Conservation (phyloP, 495 filamentous ascomycete species). For the Aspergillus haitiensis region DNA sequence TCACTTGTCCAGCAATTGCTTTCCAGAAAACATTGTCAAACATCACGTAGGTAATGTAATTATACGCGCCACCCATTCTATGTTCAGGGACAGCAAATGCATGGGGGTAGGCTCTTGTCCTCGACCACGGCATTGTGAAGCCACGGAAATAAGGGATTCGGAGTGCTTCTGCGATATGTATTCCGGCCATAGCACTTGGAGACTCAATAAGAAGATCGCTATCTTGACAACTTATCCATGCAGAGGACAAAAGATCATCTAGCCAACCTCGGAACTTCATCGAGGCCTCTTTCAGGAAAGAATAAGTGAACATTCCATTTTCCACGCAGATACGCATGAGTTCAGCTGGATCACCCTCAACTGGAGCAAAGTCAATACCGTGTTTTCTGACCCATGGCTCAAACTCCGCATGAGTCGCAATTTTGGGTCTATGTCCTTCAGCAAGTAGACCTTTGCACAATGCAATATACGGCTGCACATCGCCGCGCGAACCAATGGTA, state of each 20-base stretch:
- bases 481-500: slow-evolving; percentile 92
- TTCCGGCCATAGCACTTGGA: slow-evolving; percentile 96
- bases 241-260: slow-evolving; percentile 80
- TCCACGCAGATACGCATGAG: slow-evolving; percentile 95
- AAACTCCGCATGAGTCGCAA: slow-evolving; percentile 92
- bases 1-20: slow-evolving; percentile 85
- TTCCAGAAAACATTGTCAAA: slow-evolving; percentile 98
- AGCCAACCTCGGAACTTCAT: slow-evolving; percentile 92
- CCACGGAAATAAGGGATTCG: slow-evolving; percentile 94
- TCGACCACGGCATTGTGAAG: slow-evolving; percentile 98
- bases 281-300: slow-evolving; percentile 84
- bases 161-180: slow-evolving; percentile 97
- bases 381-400: slow-evolving; percentile 82
- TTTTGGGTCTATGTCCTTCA: slow-evolving; percentile 83
- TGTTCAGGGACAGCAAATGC: slow-evolving; percentile 93
- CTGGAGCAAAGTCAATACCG: slow-evolving; percentile 86
- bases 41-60: slow-evolving; percentile 93
- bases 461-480: slow-evolving; percentile 97
- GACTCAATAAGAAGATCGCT: slow-evolving; percentile 92
- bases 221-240: slow-evolving; percentile 81
- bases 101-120: slow-evolving; percentile 93
- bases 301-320: slow-evolving; percentile 94
- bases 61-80: slow-evolving; percentile 93
- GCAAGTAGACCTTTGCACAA: slow-evolving; percentile 86
- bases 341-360: slow-evolving; percentile 90